phyloP scores from a whole-genome alignment of 768 basidiomycete species.

The Tulasnella sp. region DNA sequence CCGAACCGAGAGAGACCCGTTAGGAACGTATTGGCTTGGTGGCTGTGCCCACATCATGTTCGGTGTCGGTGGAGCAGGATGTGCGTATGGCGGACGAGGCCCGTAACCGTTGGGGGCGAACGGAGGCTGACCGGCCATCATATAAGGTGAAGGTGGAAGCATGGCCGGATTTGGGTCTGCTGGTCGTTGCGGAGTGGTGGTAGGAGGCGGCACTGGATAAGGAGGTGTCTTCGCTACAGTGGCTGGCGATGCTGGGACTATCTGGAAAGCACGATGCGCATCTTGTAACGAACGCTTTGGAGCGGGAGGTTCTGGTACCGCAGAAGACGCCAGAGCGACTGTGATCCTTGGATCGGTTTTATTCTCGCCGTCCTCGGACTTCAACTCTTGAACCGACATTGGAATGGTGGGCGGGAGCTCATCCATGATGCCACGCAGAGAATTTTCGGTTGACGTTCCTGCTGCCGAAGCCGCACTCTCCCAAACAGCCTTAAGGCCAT shows the following conservation, averaged over 20 bases:
- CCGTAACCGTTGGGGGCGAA: background rate
- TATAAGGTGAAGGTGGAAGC: background rate
- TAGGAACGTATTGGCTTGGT: background rate
- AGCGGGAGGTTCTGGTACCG: background rate
- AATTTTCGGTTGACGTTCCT: constrained; percentile 60
- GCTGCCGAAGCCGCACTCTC: constrained; percentile 57
- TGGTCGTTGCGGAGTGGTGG: background rate
- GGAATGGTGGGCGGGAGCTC: constrained; percentile 69
- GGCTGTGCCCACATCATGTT: constrained; percentile 15
- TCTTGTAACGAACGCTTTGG: constrained; percentile 58
- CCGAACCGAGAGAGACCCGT: background rate
- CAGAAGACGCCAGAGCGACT: background rate
- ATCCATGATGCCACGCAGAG: constrained; percentile 77
- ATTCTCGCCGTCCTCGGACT: constrained; percentile 71
- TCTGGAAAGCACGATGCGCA: constrained; percentile 82
- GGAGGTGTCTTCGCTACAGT: background rate
- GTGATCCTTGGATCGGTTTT: background rate
- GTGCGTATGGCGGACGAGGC: background rate
- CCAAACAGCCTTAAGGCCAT: constrained; percentile 81
- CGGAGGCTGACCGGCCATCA: background rate
- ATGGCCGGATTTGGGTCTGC: background rate
- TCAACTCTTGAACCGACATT: constrained; percentile 78
- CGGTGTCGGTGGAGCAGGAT: background rate
- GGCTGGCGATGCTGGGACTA: constrained; percentile 51
- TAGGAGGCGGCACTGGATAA: background rate